Evolutionary conservation across 2,329 filamentous ascomycete genomes (phyloP).

Genomic region (Xylaria sp.): DNA sequence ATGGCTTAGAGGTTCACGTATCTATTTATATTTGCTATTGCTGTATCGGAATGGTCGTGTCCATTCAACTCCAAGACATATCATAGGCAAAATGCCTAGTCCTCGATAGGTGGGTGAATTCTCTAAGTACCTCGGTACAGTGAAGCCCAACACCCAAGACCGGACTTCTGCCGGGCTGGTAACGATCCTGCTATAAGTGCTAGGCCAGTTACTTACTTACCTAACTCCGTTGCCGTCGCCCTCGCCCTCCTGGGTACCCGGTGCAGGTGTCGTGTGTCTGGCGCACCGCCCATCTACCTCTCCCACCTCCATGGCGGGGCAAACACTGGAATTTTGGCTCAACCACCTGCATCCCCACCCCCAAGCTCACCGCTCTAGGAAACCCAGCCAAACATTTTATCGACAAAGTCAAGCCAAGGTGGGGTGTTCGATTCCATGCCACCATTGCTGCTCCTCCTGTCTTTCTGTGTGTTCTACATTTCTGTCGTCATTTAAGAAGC

Average conservation of each 20-base stretch:
- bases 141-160: no score
- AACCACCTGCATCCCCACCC: not conserved
- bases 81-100: no score
- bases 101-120: no score
- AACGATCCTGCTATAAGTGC: no score
- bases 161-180: no score
- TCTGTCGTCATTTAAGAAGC: constrained; percentile 25
- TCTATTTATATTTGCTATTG: not conserved
- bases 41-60: no score
- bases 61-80: no score
- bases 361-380: constrained; percentile 26
- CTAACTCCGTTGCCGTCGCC: no score
- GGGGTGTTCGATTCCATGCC: constrained; percentile 28
- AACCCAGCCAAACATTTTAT: constrained; percentile 25
- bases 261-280: not conserved
- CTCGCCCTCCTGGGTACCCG: not conserved
- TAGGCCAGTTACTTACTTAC: no score
- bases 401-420: constrained; percentile 16
- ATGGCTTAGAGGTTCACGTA: not conserved
- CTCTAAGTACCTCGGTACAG: no score
- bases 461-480: constrained; percentile 16
- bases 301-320: constrained; percentile 23
- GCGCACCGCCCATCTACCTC: not conserved
- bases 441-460: constrained; percentile 12
- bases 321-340: constrained; percentile 21